phyloP scores from a whole-genome alignment of 2,329 filamentous ascomycete species.

The Epichloe baconii region DNA sequence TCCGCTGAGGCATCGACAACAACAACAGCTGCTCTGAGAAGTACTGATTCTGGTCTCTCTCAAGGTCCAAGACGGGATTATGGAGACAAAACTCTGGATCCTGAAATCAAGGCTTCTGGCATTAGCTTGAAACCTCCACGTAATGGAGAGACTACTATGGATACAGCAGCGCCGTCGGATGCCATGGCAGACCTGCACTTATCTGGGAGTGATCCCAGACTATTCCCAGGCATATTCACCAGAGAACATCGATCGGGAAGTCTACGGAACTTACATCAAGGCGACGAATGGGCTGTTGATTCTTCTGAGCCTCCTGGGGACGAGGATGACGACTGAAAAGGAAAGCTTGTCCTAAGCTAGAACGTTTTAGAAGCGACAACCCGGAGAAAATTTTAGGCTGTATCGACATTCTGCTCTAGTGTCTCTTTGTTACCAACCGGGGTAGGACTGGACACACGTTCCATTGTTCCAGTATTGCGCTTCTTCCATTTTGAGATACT shows the following conservation, averaged over 20 bases:
- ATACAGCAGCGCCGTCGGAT: conserved; percentile 25
- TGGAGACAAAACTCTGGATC: background rate
- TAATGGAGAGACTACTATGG: conserved; percentile 11
- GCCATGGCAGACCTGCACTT: conserved; percentile 32
- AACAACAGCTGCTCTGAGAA: background rate
- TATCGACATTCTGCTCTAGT: no score
- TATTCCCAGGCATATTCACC: conserved; percentile 59
- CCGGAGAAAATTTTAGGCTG: no score
- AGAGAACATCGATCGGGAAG: conserved; percentile 33
- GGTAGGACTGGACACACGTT: no score
- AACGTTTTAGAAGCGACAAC: no score
- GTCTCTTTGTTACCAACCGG: no score
- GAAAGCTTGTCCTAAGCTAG: background rate
- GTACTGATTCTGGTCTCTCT: background rate
- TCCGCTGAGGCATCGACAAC: background rate
- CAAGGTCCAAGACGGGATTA: background rate
- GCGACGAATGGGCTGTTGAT: conserved; percentile 12
- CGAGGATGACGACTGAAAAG: conserved; percentile 5
- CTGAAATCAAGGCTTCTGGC: background rate
- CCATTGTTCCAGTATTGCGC: no score
- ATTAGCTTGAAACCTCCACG: background rate
- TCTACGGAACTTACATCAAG: conserved; percentile 17
- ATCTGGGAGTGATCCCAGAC: conserved; percentile 49
- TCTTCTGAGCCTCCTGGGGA: conserved; percentile 8
- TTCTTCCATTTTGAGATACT: no score